Evolutionary conservation across 768 basidiomycete species (phyloP), one percentile per base, ranked within the genome.

Genomic region (Leccinum fibrillosum): DNA sequence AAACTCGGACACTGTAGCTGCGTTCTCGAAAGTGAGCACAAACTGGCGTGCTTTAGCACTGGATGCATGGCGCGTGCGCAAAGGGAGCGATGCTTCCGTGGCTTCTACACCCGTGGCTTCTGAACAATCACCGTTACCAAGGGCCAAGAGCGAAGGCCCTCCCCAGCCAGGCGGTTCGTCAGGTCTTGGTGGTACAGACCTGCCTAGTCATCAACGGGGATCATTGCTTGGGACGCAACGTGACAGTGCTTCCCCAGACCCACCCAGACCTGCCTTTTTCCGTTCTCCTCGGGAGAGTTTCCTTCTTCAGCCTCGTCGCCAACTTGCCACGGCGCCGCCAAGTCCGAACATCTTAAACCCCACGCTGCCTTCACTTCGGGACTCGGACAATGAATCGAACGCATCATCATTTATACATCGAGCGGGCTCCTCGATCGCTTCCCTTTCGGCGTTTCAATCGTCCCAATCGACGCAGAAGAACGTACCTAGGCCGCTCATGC

Each of bases 1-100:
- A 66, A 85, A 89, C 54, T 89, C 89, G 2, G 88, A 91, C 65
- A 75, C 89, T 1, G 77, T 84, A 37, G 90, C 90, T 12, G 78
- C 82, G 1, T 72, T 91, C 15, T 77, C 90, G 2, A 92, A 90
- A 72, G 84, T 81, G 54, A 85, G 89, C 70, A 87, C 81, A 25
- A 91, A 91, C 60, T 89, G 86, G 86, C 81, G 83, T 19, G 88
- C 88, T 19, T 86, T 78, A 62, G 84, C 86, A 64, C 58, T 72
- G 49, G 62, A 64, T 45, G 72, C 68, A 15, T 74, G 72, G 73
- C 53, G 64, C 23, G 64, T 59, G 37, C 69, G 65, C 39, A 62
- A 59, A 48, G 66, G 17, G 32, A 69, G 54, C 51, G 34, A 53
- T 28, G 35, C 55, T 6, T 54, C 64, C 37, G 35, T 34, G 4